These are phyloP conservation scores for Saccharata proteae DNA, from an alignment of 2,329 filamentous ascomycete genomes.

Conservation along the genomic window DNA sequence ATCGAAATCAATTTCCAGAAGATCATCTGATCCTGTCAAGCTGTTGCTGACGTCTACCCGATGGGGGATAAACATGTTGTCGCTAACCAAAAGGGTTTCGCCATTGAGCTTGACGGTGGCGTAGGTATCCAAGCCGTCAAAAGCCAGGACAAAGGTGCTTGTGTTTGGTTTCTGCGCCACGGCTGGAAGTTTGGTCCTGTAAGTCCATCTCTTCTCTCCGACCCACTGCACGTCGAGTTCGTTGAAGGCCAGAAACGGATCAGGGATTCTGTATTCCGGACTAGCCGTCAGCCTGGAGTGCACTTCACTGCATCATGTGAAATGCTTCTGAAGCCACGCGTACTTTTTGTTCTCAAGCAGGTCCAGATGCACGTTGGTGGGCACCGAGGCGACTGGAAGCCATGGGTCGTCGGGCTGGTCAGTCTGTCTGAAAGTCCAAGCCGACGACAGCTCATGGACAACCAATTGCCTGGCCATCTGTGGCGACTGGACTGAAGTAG, in stretches of 20 bases:
- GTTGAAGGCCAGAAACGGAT: constrained; percentile 39
- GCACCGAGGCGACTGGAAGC: constrained; percentile 32
- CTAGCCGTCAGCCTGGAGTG: constrained; percentile 1
- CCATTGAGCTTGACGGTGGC: constrained; percentile 47
- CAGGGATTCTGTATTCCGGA: constrained; percentile 29
- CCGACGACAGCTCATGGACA: constrained; percentile 22
- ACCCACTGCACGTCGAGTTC: constrained; percentile 39
- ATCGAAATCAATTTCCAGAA: constrained; percentile 45
- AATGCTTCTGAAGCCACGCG: constrained; percentile 11
- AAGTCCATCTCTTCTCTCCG: constrained; percentile 35
- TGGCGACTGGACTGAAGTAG: too few species aligned
- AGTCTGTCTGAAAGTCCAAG: constrained; percentile 36
- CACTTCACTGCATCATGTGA: too few species aligned
- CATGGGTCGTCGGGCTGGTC: constrained; percentile 27
- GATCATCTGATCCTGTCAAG: constrained; percentile 30
- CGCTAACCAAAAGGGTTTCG: constrained; percentile 38
- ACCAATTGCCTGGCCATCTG: constrained; percentile 17
- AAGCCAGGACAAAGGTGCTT: constrained; percentile 41
- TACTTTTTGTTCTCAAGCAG: constrained; percentile 35
- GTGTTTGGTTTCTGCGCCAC: constrained; percentile 12
- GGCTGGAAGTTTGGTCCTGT: constrained; percentile 29
- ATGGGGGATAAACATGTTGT: constrained; percentile 54
- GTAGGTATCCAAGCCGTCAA: constrained; percentile 54
- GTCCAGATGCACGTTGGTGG: constrained; percentile 37
- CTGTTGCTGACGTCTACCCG: constrained; percentile 39